Percentiles rank a stretch among this genome's conserved stretches.
Conservation (phyloP, 116 monocot species). For the Posidonia oceanica region DNA sequence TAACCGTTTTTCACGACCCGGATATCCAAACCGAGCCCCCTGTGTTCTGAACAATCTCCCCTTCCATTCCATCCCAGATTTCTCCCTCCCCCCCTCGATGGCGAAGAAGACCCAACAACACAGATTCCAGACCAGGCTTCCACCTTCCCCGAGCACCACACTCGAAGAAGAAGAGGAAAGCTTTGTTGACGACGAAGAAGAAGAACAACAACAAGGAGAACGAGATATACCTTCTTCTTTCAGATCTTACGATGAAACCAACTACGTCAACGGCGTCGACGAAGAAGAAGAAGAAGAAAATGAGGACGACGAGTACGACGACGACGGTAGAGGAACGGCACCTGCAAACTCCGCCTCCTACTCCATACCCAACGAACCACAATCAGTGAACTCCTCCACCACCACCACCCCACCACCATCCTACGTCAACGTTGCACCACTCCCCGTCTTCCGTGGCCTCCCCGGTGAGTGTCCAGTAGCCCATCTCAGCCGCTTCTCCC, state of each 20-base stretch:
- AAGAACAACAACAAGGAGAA: no score
- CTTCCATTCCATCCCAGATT: no score
- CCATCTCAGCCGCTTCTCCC: conserved; percentile 53
- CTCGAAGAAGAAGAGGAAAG: background rate
- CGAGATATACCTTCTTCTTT: no score
- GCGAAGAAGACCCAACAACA: background rate
- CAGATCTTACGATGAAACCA: no score
- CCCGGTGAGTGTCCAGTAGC: conserved; percentile 51
- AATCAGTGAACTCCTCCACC: background rate
- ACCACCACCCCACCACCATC: background rate
- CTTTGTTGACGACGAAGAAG: no score
- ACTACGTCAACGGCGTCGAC: background rate
- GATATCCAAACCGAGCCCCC: no score
- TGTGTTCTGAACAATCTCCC: no score
- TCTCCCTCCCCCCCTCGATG: background rate
- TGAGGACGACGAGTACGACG: background rate
- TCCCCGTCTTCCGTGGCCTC: conserved; percentile 57
- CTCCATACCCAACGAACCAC: background rate
- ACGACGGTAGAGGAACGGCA: background rate
- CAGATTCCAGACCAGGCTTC: background rate
- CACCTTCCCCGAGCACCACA: background rate
- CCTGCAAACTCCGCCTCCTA: background rate
- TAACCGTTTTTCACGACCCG: no score
- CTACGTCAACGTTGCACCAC: conserved; percentile 46
- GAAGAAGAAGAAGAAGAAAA: conserved; percentile 4